A percentile compares a stretch with the other conserved stretches of the same genome.
Conservation (phyloP, 2,329 filamentous ascomycete species). For the Epichloe sibirici region DNA sequence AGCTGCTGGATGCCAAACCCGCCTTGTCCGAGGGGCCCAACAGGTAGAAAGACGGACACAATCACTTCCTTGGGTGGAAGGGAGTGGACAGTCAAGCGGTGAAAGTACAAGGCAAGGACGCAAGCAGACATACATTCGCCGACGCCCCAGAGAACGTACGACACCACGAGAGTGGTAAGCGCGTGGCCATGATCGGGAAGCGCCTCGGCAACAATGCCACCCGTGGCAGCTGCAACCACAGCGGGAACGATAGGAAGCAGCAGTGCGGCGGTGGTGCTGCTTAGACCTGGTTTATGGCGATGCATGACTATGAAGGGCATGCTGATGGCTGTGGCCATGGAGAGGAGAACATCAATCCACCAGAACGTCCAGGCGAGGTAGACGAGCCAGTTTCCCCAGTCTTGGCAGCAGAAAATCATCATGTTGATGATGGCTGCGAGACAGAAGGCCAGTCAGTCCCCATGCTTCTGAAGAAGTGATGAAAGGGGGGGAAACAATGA, state of each 20-base stretch:
- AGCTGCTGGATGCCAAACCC: constrained; percentile 45
- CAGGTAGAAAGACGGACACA: constrained; percentile 53
- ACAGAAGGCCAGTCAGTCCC: neutral
- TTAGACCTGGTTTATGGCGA: constrained; percentile 32
- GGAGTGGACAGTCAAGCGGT: constrained; percentile 53
- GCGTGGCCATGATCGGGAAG: constrained; percentile 43
- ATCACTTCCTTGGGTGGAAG: constrained; percentile 55
- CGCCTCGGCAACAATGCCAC: constrained; percentile 49
- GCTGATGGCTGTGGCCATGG: constrained; percentile 39
- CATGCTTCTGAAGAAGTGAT: neutral
- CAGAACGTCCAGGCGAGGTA: constrained; percentile 44
- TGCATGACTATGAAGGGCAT: constrained; percentile 45
- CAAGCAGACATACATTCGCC: constrained; percentile 46
- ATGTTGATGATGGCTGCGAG: constrained; percentile 46
- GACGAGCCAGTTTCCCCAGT: constrained; percentile 48
- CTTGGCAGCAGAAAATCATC: constrained; percentile 46
- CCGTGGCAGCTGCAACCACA: constrained; percentile 52
- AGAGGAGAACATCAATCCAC: constrained; percentile 43
- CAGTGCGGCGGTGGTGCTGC: constrained; percentile 51
- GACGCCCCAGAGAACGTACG: constrained; percentile 58
- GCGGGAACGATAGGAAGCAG: constrained; percentile 55
- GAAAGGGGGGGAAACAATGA: neutral
- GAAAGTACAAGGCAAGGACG: constrained; percentile 56
- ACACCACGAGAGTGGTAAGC: constrained; percentile 48
- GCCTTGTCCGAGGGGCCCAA: constrained; percentile 55